These are phyloP conservation scores for Chlorociboria aeruginascens DNA, from an alignment of 495 filamentous ascomycete genomes.

Conservation along the genomic window DNA sequence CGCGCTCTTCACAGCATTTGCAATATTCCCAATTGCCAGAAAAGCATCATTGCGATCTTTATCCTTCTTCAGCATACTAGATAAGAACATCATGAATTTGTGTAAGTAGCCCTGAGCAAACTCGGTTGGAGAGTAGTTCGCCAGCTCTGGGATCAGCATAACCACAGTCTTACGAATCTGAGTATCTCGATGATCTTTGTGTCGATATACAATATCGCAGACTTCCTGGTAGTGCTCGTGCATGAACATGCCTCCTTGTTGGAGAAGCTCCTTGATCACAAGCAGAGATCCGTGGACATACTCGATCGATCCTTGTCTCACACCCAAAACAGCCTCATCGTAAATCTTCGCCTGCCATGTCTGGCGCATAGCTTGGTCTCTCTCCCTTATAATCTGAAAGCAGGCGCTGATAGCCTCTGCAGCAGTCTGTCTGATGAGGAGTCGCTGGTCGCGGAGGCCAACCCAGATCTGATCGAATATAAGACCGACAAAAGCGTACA, in stretches of 20 bases:
- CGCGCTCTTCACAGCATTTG: conserved; percentile 84
- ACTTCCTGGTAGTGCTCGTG: conserved; percentile 74
- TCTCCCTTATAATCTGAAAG: conserved; percentile 83
- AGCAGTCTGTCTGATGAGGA: conserved; percentile 82
- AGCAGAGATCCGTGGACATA: conserved; percentile 84
- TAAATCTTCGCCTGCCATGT: conserved; percentile 81
- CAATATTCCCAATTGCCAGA: conserved; percentile 87
- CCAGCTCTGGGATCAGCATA: conserved; percentile 80
- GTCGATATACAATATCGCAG: conserved; percentile 79
- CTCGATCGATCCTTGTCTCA: conserved; percentile 70
- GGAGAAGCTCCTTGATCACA: conserved; percentile 77
- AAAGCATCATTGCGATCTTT: conserved; percentile 89
- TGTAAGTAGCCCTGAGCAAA: conserved; percentile 78
- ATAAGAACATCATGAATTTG: conserved; percentile 93
- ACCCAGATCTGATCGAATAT: conserved; percentile 95
- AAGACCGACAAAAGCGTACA: conserved; percentile 81
- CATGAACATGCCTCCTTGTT: conserved; percentile 98
- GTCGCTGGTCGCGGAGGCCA: conserved; percentile 74
- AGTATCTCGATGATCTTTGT: conserved; percentile 82
- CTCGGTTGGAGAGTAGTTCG: conserved; percentile 77
- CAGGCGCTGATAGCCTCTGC: conserved; percentile 84
- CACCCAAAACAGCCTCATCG: conserved; percentile 64
- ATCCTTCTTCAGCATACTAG: conserved; percentile 88
- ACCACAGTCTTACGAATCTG: conserved; percentile 83
- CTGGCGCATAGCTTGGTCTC: conserved; percentile 74